phyloP scores from a whole-genome alignment of 225 moss, liverwort and hornwort species.

The Ulota crispa region DNA sequence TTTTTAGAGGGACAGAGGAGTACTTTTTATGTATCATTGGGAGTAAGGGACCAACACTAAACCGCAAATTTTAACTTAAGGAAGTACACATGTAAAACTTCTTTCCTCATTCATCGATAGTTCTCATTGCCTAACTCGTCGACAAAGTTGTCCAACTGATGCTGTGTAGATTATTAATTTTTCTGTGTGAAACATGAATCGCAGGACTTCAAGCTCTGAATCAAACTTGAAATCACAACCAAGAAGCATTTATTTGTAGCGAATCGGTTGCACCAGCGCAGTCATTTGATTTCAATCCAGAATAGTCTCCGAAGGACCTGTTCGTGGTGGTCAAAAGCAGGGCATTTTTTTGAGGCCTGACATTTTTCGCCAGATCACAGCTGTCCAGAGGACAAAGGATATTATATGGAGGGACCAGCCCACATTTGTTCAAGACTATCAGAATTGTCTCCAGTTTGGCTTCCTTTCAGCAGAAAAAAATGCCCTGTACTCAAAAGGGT shows the following conservation, averaged over 20 bases:
- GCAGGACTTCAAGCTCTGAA: slow-evolving; percentile 21
- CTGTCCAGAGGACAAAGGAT: too few relatives aligned
- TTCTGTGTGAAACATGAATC: neutral
- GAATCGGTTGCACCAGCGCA: neutral
- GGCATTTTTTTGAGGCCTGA: too few relatives aligned
- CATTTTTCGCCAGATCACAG: too few relatives aligned
- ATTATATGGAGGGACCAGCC: too few relatives aligned
- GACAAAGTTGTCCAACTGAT: neutral
- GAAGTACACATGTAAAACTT: neutral
- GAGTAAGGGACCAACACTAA: neutral
- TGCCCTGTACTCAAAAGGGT: neutral
- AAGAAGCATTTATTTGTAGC: slow-evolving; percentile 15
- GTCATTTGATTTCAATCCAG: neutral
- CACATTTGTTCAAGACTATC: too few relatives aligned
- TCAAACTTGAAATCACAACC: slow-evolving; percentile 14
- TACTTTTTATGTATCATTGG: neutral
- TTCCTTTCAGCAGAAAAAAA: too few relatives aligned
- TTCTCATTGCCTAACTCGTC: neutral
- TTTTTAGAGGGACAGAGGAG: too few relatives aligned
- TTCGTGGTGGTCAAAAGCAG: neutral
- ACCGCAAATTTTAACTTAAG: neutral
- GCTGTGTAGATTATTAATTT: neutral
- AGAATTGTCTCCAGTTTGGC: too few relatives aligned
- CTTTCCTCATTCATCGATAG: neutral
- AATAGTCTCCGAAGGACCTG: neutral